Evolutionary conservation across 768 basidiomycete genomes (phyloP).

Genomic region (Cytidiella melzeri): DNA sequence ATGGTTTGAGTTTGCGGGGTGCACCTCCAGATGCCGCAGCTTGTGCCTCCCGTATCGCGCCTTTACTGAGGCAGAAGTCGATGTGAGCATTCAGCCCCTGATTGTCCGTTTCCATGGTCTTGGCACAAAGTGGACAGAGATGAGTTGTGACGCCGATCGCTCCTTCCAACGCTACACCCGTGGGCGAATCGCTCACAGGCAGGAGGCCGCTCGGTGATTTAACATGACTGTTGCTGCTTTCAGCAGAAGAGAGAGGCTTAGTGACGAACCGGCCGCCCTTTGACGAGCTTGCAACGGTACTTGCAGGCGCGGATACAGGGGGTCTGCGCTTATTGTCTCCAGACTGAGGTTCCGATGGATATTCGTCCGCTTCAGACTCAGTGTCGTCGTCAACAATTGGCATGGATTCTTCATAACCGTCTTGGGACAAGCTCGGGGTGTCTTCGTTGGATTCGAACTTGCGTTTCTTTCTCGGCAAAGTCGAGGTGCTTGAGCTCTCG

Average conservation of each 20-base stretch:
- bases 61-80: constrained; percentile 81
- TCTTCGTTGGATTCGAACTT: constrained; percentile 6
- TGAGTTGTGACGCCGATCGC: constrained; percentile 19
- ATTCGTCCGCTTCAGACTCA: constrained; percentile 1
- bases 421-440: constrained; percentile 11
- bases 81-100: constrained; percentile 79
- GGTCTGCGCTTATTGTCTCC: background rate
- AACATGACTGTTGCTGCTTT: background rate
- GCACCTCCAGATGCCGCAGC: constrained; percentile 11
- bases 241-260: background rate
- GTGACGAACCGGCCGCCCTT: background rate
- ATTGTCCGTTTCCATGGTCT: constrained; percentile 62
- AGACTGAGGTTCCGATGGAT: background rate
- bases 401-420: constrained; percentile 22
- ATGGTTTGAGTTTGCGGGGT: background rate
- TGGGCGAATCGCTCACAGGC: background rate
- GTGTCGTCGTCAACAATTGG: constrained; percentile 19
- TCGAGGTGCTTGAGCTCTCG: constrained; percentile 26
- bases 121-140: constrained; percentile 69
- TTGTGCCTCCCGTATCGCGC: constrained; percentile 70
- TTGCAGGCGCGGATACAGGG: background rate
- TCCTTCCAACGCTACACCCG: background rate
- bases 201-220: background rate
- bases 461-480: constrained; percentile 19
- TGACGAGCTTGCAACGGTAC: background rate